These are phyloP conservation scores for Citrus maxima DNA, from an alignment of 345 rosid genomes.

Conservation along the genomic window DNA sequence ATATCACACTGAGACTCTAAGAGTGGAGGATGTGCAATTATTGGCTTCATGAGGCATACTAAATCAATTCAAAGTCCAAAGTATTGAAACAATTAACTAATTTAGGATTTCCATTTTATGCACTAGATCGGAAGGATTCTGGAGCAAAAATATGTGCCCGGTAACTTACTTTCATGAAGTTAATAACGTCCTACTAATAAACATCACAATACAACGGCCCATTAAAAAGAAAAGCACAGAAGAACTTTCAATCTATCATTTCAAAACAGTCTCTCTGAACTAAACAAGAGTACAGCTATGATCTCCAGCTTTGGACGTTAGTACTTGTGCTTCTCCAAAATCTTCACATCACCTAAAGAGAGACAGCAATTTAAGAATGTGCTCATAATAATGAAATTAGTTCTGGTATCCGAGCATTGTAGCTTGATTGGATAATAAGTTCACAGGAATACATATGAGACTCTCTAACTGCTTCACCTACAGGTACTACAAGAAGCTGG, in stretches of 20 bases:
- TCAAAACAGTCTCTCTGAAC: not conserved
- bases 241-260: not conserved
- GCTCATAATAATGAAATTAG: too few species aligned
- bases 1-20: not conserved
- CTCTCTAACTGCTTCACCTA: too few species aligned
- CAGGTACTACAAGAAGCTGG: too few species aligned
- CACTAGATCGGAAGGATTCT: not conserved
- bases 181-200: not conserved
- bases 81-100: not conserved
- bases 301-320: not conserved
- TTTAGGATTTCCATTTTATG: not conserved
- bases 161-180: too few species aligned
- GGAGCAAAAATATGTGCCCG: not conserved
- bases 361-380: too few species aligned
- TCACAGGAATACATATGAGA: too few species aligned
- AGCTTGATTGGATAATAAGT: too few species aligned
- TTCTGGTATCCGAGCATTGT: too few species aligned
- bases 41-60: not conserved
- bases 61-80: not conserved
- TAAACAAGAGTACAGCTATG: not conserved
- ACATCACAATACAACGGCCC: not conserved
- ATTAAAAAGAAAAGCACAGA: not conserved
- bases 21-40: not conserved
- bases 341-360: too few species aligned
- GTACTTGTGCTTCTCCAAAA: too few species aligned